phyloP scores from a whole-genome alignment of 495 filamentous ascomycete species.

The Trichoderma virens region DNA sequence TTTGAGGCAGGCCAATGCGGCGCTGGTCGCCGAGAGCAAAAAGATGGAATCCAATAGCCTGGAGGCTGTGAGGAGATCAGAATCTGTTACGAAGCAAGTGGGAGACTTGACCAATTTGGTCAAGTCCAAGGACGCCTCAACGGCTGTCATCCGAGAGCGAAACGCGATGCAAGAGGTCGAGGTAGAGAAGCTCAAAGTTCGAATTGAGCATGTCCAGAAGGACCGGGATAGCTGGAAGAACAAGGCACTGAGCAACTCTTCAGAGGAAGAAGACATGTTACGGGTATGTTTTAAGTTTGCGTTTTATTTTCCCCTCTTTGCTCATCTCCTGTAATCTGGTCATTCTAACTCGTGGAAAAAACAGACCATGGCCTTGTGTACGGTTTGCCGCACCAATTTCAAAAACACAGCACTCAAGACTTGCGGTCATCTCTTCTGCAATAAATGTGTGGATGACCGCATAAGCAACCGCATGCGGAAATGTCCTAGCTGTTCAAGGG shows the following conservation, averaged over 20 bases:
- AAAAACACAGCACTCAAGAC: constrained; percentile 89
- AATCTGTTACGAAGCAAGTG: constrained; percentile 69
- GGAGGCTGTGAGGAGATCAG: constrained; percentile 59
- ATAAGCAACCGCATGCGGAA: constrained; percentile 83
- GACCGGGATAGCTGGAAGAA: constrained; percentile 73
- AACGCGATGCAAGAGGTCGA: constrained; percentile 54
- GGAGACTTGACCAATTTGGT: constrained; percentile 64
- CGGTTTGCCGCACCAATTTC: constrained; percentile 81
- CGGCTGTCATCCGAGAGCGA: constrained; percentile 55
- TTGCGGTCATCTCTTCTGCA: constrained; percentile 96
- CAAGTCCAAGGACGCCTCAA: constrained; percentile 62
- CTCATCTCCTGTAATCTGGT: not conserved
- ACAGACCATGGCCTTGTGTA: constrained; percentile 80
- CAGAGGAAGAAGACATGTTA: constrained; percentile 73
- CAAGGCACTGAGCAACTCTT: constrained; percentile 70
- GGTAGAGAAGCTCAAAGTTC: constrained; percentile 61
- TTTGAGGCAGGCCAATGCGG: constrained; percentile 62
- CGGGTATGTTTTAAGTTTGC: constrained; percentile 58
- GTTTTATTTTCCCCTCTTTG: not conserved
- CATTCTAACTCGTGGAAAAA: constrained; percentile 15
- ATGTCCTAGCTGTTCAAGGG: constrained; percentile 84
- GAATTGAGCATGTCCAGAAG: constrained; percentile 66
- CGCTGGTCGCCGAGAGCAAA: constrained; percentile 59
- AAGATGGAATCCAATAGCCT: constrained; percentile 59
- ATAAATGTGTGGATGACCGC: constrained; percentile 77